Percentiles rank a stretch among this genome's conserved stretches.
phyloP scores from a whole-genome alignment of 345 rosid species.

The Excoecaria agallocha region DNA sequence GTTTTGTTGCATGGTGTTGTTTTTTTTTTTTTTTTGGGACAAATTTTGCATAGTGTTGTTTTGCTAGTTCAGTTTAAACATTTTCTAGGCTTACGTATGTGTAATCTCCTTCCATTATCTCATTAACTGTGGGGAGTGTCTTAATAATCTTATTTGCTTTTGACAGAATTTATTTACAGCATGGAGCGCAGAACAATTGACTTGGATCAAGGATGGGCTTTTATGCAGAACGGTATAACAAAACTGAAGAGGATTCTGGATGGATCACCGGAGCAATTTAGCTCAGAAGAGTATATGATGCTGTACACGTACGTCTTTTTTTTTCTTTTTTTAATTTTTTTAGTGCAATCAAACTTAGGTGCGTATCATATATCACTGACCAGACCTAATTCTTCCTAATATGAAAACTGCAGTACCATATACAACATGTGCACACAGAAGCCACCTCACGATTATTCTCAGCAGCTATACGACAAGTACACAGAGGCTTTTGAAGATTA shows the following conservation, averaged over 20 bases:
- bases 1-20: background rate
- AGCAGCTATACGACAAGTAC: constrained; percentile 83
- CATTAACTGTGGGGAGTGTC: background rate
- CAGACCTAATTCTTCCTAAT: background rate
- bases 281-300: constrained; percentile 76
- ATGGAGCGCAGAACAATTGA: constrained; percentile 68
- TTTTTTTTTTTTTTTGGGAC: too few relatives aligned
- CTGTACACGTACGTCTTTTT: constrained; percentile 54
- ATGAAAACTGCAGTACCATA: constrained; percentile 47
- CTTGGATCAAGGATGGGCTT: constrained; percentile 81
- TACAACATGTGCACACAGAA: constrained; percentile 86
- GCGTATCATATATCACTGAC: background rate
- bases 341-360: constrained; percentile 1
- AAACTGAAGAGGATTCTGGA: constrained; percentile 82
- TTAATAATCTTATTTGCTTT: background rate
- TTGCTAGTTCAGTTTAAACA: too few relatives aligned
- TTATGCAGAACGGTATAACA: constrained; percentile 67
- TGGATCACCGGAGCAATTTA: constrained; percentile 55
- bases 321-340: too few relatives aligned
- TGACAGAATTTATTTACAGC: background rate
- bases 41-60: too few relatives aligned
- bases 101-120: background rate
- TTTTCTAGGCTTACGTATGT: background rate
- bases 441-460: constrained; percentile 80
- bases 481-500: constrained; percentile 65